Conservation (phyloP, 2,329 filamentous ascomycete genomes). For the Pseudohalonectria lignicola region DNA sequence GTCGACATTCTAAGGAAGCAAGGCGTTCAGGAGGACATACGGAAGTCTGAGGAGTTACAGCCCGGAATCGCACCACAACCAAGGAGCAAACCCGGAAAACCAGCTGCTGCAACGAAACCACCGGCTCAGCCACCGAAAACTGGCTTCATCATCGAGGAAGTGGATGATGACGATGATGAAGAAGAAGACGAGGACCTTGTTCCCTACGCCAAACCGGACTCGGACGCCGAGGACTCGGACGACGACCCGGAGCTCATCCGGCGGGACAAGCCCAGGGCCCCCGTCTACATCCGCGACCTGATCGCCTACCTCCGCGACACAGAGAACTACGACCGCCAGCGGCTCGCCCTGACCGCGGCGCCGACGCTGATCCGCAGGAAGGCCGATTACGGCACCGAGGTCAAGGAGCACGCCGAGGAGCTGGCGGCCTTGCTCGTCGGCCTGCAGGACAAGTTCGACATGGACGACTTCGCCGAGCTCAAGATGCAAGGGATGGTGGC, state of each 20-base stretch:
- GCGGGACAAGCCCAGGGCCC: slow-evolving; percentile 70
- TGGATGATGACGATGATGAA: slow-evolving; percentile 48
- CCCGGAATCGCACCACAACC: too few relatives aligned
- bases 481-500: slow-evolving; percentile 75
- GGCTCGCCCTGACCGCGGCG: slow-evolving; percentile 66
- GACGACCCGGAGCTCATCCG: slow-evolving; percentile 84
- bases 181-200: slow-evolving; percentile 57
- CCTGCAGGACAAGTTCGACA: slow-evolving; percentile 74
- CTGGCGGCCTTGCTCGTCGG: slow-evolving; percentile 67
- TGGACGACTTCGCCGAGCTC: slow-evolving; percentile 65
- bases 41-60: too few relatives aligned
- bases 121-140: slow-evolving; percentile 17
- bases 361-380: slow-evolving; percentile 79
- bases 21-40: too few relatives aligned
- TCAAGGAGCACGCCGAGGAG: slow-evolving; percentile 73
- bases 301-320: slow-evolving; percentile 68
- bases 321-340: slow-evolving; percentile 77
- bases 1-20: slow-evolving; percentile 31
- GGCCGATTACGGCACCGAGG: slow-evolving; percentile 76
- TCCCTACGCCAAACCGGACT: slow-evolving; percentile 76
- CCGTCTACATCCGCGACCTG: slow-evolving; percentile 84
- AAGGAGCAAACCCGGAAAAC: too few relatives aligned
- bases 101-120: slow-evolving; percentile 15
- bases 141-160: slow-evolving; percentile 57
- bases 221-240: slow-evolving; percentile 82